Evolutionary conservation across 2,329 filamentous ascomycete genomes (phyloP), one percentile per base, ranked within the genome.

Genomic region (Trichophyton benhamiae): DNA sequence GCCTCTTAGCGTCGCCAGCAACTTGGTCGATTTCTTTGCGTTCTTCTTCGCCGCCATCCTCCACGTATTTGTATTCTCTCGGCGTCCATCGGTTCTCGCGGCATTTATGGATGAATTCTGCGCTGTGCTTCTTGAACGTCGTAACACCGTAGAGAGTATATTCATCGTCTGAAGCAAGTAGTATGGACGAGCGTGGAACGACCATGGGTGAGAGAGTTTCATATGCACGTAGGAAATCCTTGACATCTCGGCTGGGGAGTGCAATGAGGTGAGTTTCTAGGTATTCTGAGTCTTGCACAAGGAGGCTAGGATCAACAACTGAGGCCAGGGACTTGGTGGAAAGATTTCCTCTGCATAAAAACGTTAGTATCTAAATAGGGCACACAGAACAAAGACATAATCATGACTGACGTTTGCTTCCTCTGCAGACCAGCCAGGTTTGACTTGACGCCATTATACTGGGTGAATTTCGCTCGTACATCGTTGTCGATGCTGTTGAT

Each of bases 51-150:
- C 84, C 87, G 11, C 91, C 91, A 25, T 91, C 92, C 72, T 95
- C 88, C 61, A 91, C 87, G 73, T 95, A 89, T 75, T 91, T 94
- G 79, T 91, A 96, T 70, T 96, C 92, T 63, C 94, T 84, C 1
- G 94, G 94, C 46, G 89, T 92, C 90, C 92, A 99, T 72, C 94
- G 90, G 69, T 89, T 86, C 73, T 97, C 94, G 66, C 94, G 83
- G 70, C 87, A 91, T 77, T 96, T 96, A 74, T 94, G 88, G 62
- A 95, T 78, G 70, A 99, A 97, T 69, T 97, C 94, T 65, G 81
- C 75, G 65, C 86, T 85, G 72, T 90, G 82, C 77, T 96, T 97
- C 79, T 95, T 96, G 78, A 99, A 99, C 0, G 88, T 88, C 2
- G 90, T 94, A 58, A 95, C 91, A 3, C 88, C 87, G 70, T 88